Evolutionary conservation across 805 yeast species (phyloP).

Genomic region (Cyberlindnera galapagoensis): DNA sequence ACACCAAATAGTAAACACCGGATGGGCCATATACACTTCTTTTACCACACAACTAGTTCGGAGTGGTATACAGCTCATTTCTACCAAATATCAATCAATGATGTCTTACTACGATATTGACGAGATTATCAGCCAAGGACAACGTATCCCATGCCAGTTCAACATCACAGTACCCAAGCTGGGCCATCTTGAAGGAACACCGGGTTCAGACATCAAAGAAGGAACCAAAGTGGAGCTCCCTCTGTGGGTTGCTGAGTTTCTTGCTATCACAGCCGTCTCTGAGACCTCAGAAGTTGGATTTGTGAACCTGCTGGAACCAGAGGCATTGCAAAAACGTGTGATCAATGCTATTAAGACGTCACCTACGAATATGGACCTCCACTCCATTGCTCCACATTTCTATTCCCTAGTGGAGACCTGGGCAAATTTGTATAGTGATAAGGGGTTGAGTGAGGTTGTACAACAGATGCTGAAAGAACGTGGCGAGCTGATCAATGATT

Average conservation of each 20-base stretch:
- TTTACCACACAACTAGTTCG: no score
- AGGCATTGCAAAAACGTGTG: slow-evolving; percentile 55
- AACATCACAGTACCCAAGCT: slow-evolving; percentile 74
- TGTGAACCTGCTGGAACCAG: slow-evolving; percentile 65
- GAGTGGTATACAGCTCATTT: no score
- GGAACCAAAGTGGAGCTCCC: slow-evolving; percentile 74
- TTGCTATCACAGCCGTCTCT: slow-evolving; percentile 45
- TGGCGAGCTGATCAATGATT: slow-evolving; percentile 65
- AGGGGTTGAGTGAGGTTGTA: slow-evolving; percentile 47
- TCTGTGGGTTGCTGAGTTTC: slow-evolving; percentile 77
- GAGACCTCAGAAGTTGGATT: slow-evolving; percentile 39
- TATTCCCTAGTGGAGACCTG: slow-evolving; percentile 70
- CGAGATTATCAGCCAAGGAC: slow-evolving; percentile 64
- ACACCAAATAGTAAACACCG: no score
- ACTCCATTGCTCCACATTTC: slow-evolving; percentile 58
- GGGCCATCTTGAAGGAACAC: slow-evolving; percentile 81
- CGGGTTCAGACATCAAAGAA: slow-evolving; percentile 49
- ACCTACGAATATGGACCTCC: slow-evolving; percentile 59
- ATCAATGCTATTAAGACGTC: slow-evolving; percentile 78
- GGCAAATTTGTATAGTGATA: slow-evolving; percentile 66
- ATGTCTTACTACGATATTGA: slow-evolving; percentile 63
- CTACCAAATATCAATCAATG: no score
- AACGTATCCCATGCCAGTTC: slow-evolving; percentile 74
- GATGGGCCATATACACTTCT: no score
- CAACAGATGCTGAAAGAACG: slow-evolving; percentile 52